These are phyloP conservation scores for Neoboletus subvelutipes DNA, from an alignment of 768 basidiomycete genomes.

Conservation along the genomic window DNA sequence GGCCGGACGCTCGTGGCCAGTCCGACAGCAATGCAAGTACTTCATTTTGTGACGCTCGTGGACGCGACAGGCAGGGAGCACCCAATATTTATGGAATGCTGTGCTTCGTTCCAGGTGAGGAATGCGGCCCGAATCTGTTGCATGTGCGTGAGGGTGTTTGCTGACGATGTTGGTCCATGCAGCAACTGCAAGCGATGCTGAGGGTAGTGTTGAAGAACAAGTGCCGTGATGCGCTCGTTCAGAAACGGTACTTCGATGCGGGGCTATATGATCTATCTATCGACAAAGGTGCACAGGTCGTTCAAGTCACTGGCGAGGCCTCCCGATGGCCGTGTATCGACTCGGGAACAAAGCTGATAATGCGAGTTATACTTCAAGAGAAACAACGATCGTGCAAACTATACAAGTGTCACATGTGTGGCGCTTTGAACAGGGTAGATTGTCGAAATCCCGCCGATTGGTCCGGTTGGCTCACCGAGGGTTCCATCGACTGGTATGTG, in stretches of 20 bases:
- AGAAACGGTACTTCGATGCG: conserved; percentile 25
- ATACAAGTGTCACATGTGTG: conserved; percentile 22
- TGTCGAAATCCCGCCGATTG: conserved; percentile 6
- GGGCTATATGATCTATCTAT: conserved; percentile 25
- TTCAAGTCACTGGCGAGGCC: conserved; percentile 21
- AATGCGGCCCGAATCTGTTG: background rate
- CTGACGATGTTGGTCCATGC: background rate
- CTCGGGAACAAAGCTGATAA: conserved; percentile 25
- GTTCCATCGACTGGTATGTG: conserved; percentile 26
- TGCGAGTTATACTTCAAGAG: conserved; percentile 24
- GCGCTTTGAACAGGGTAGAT: conserved; percentile 19
- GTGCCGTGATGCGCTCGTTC: conserved; percentile 20
- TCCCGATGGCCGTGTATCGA: conserved; percentile 24
- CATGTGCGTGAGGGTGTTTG: background rate
- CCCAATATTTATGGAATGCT: conserved; percentile 26
- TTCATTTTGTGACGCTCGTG: conserved; percentile 24
- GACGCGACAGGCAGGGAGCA: conserved; percentile 29
- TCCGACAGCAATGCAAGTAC: conserved; percentile 22
- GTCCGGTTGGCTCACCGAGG: conserved; percentile 23
- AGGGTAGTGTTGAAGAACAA: conserved; percentile 15
- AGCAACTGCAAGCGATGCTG: conserved; percentile 27
- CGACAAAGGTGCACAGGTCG: conserved; percentile 23
- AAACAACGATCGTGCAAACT: conserved; percentile 11
- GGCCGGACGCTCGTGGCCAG: conserved; percentile 7
- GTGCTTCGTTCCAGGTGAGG: conserved; percentile 26